A percentile compares a stretch with the other conserved stretches of the same genome.
Evolutionary conservation across 2,329 filamentous ascomycete genomes (phyloP).

Genomic region (Epichloe sylvatica): DNA sequence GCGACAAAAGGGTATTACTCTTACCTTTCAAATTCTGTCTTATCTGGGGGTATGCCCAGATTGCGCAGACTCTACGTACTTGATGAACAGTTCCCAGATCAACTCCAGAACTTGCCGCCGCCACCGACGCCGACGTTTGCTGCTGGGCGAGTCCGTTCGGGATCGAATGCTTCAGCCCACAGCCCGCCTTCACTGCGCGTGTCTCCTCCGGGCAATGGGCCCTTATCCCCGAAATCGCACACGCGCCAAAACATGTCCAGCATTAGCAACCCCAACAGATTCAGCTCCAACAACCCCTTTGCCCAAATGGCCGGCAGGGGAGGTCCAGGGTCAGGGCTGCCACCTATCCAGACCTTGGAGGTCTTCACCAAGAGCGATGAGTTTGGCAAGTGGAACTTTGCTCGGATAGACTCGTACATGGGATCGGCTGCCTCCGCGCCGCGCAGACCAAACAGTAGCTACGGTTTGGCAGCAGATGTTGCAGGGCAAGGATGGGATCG

Average conservation of each 20-base stretch:
- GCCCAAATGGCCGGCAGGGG: slow-evolving; percentile 19
- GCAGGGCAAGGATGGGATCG: slow-evolving; percentile 35
- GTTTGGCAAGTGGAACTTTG: slow-evolving; percentile 44
- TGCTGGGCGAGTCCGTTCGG: slow-evolving; percentile 18
- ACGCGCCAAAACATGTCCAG: slow-evolving; percentile 15
- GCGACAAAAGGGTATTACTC: slow-evolving; percentile 57
- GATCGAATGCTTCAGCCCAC: slow-evolving; percentile 17
- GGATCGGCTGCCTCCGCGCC: slow-evolving; percentile 12
- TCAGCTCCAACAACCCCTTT: slow-evolving; percentile 49
- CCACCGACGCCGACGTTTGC: slow-evolving; percentile 38
- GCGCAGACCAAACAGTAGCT: slow-evolving; percentile 38
- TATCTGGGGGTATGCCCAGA: slow-evolving; percentile 61
- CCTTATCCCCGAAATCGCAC: slow-evolving; percentile 13
- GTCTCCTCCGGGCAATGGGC: slow-evolving; percentile 11
- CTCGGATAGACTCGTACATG: slow-evolving; percentile 28
- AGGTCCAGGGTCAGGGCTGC: slow-evolving; percentile 11
- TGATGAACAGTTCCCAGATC: slow-evolving; percentile 69
- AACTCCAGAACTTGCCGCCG: slow-evolving; percentile 57
- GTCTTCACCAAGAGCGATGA: slow-evolving; percentile 48
- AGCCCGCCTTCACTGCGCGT: slow-evolving; percentile 6
- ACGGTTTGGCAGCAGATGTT: slow-evolving; percentile 41
- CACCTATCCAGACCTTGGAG: slow-evolving; percentile 40
- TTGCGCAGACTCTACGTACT: slow-evolving; percentile 72
- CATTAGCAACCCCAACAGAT: slow-evolving; percentile 23
- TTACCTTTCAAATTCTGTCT: slow-evolving; percentile 72